A percentile compares a stretch with the other conserved stretches of the same genome.
Evolutionary conservation across 176 grass and related monocot genomes (phyloP).

Genomic region (Ananas comosus): DNA sequence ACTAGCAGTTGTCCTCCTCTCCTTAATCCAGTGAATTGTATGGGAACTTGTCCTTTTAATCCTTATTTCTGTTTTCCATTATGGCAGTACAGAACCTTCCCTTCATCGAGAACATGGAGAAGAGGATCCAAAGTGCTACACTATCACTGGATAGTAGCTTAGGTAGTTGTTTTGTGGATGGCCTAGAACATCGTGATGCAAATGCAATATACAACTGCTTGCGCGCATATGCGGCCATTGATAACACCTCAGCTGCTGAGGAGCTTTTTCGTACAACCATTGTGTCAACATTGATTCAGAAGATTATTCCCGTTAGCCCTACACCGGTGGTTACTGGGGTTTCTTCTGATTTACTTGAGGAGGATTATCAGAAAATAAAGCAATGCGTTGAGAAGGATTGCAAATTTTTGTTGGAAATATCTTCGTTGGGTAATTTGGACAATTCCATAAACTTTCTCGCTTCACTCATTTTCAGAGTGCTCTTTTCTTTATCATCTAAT

Average conservation of each 20-base stretch:
- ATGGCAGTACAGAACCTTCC: constrained; percentile 99
- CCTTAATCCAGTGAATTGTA: neutral
- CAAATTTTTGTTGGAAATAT: constrained; percentile 98
- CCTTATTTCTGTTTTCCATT: constrained; percentile 20
- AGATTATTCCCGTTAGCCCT: constrained; percentile 66
- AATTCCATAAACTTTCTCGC: neutral
- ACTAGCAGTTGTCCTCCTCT: too few relatives aligned
- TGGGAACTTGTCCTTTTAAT: constrained; percentile 39
- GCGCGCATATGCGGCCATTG: constrained; percentile 86
- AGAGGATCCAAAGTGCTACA: constrained; percentile 77
- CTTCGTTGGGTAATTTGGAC: constrained; percentile 51
- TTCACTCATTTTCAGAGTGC: neutral
- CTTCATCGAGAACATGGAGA: constrained; percentile 99
- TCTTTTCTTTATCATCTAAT: constrained; percentile 21
- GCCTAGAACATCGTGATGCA: constrained; percentile 55
- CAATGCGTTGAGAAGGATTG: constrained; percentile 76
- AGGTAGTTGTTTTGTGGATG: constrained; percentile 76
- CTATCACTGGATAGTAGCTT: constrained; percentile 80
- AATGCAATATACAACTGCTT: constrained; percentile 95
- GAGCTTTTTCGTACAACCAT: constrained; percentile 73
- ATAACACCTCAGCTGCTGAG: constrained; percentile 92
- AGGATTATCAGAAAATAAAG: constrained; percentile 72
- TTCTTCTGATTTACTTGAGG: constrained; percentile 61
- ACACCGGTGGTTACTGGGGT: constrained; percentile 38
- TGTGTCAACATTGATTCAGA: constrained; percentile 68